phyloP scores from a whole-genome alignment of 371 early-diverging fungal species.

The Mortierella sp. region DNA sequence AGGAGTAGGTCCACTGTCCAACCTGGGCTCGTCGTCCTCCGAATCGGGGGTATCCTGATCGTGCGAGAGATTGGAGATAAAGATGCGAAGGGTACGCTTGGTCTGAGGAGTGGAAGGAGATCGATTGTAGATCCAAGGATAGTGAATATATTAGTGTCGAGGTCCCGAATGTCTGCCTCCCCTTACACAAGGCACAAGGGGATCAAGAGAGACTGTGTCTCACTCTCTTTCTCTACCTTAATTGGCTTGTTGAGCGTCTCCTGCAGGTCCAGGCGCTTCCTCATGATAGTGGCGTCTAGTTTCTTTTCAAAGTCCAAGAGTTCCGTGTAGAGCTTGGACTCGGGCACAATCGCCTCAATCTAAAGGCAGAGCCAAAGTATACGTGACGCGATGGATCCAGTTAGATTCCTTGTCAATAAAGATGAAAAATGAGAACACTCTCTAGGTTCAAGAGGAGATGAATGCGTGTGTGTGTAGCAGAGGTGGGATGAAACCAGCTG shows the following conservation, averaged over 20 bases:
- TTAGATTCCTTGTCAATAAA: neutral
- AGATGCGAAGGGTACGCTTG: constrained; percentile 88
- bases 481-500: no score
- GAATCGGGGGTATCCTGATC: constrained; percentile 69
- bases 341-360: constrained; percentile 92
- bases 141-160: no score
- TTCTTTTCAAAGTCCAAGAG: constrained; percentile 88
- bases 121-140: no score
- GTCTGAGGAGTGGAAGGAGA: constrained; percentile 60
- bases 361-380: constrained; percentile 27
- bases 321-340: constrained; percentile 87
- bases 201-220: no score
- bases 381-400: neutral
- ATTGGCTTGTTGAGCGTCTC: constrained; percentile 81
- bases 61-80: constrained; percentile 86
- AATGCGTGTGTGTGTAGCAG: neutral
- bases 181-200: no score
- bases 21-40: constrained; percentile 61
- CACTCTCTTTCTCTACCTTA: constrained; percentile 59
- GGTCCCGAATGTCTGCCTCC: no score
- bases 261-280: constrained; percentile 91
- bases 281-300: constrained; percentile 88
- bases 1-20: constrained; percentile 70
- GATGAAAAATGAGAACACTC: neutral
- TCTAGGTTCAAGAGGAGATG: neutral